Conservation (phyloP, 2,329 filamentous ascomycete genomes). For the Myriosclerotinia curreyana region DNA sequence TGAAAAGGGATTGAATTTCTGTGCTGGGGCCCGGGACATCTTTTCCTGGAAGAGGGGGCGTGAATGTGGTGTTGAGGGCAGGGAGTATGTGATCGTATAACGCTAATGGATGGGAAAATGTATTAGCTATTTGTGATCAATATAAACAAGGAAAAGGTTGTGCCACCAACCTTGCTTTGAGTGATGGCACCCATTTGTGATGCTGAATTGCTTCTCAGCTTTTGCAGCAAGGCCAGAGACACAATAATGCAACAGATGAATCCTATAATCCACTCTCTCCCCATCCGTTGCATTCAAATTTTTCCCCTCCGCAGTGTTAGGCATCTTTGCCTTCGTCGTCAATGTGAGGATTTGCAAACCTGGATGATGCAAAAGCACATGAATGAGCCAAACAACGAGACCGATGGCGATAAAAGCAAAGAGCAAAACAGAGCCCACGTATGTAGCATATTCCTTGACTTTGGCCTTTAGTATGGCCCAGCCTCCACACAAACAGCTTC, state of each 20-base stretch:
- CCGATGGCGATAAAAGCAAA: constrained; percentile 7
- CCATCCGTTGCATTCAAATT: not conserved
- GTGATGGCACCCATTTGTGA: constrained; percentile 1
- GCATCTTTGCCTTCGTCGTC: not conserved
- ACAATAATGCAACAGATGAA: constrained; percentile 12
- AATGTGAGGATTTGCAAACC: constrained; percentile 11
- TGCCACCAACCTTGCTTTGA: constrained; percentile 5
- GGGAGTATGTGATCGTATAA: constrained; percentile 1
- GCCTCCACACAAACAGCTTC: constrained; percentile 2
- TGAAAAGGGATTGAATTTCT: constrained; percentile 2
- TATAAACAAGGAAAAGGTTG: not conserved
- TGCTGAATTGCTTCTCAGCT: not conserved
- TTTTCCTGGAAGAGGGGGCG: not conserved
- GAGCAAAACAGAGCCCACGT: not conserved
- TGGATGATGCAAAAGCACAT: constrained; percentile 9
- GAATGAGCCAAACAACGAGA: not conserved
- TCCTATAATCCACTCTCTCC: not conserved
- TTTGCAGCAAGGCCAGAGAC: not conserved
- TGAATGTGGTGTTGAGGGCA: not conserved
- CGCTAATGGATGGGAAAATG: not conserved
- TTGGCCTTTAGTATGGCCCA: constrained; percentile 3
- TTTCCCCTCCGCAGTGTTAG: not conserved
- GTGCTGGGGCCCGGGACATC: not conserved
- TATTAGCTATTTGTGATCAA: not conserved
- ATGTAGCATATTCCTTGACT: constrained; percentile 7